These are phyloP conservation scores for Veloboletus limbatus DNA, from an alignment of 1,284 basidiomycete genomes.

Conservation along the genomic window DNA sequence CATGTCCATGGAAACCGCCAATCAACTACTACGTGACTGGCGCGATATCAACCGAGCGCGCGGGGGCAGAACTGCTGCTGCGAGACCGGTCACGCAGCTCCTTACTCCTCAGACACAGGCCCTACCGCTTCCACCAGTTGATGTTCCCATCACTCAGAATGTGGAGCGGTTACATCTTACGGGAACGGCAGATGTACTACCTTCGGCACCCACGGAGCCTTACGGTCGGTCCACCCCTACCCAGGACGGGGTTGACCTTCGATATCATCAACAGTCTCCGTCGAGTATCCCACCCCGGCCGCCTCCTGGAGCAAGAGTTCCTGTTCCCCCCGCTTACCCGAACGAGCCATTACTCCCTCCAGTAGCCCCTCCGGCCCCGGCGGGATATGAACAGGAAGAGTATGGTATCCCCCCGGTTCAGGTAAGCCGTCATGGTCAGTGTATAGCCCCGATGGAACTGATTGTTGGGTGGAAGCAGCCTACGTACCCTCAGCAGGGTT, in stretches of 20 bases:
- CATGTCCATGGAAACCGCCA: slow-evolving; percentile 99
- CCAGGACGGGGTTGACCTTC: slow-evolving; percentile 31
- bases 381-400: slow-evolving; percentile 33
- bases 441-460: slow-evolving; percentile 4
- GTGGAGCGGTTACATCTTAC: slow-evolving; percentile 55
- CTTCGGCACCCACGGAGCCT: slow-evolving; percentile 33
- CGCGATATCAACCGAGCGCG: slow-evolving; percentile 74
- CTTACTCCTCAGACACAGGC: slow-evolving; percentile 33
- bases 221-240: slow-evolving; percentile 37
- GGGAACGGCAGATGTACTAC: slow-evolving; percentile 35
- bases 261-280: slow-evolving; percentile 32
- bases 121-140: slow-evolving; percentile 30
- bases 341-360: slow-evolving; percentile 34
- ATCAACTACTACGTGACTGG: slow-evolving; percentile 88
- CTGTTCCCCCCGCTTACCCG: slow-evolving; percentile 37
- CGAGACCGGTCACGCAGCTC: slow-evolving; percentile 38
- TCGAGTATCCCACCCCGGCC: slow-evolving; percentile 39
- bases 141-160: slow-evolving; percentile 36
- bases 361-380: slow-evolving; percentile 9
- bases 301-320: slow-evolving; percentile 45
- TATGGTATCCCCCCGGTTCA: slow-evolving; percentile 25
- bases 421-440: slow-evolving; percentile 16
- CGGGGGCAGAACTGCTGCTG: slow-evolving; percentile 39
- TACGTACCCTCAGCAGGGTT: slow-evolving; percentile 22
- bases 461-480: slow-evolving; percentile 19